These are phyloP conservation scores for Monosporascus sp. DNA, from an alignment of 2,329 filamentous ascomycete genomes.

Conservation along the genomic window DNA sequence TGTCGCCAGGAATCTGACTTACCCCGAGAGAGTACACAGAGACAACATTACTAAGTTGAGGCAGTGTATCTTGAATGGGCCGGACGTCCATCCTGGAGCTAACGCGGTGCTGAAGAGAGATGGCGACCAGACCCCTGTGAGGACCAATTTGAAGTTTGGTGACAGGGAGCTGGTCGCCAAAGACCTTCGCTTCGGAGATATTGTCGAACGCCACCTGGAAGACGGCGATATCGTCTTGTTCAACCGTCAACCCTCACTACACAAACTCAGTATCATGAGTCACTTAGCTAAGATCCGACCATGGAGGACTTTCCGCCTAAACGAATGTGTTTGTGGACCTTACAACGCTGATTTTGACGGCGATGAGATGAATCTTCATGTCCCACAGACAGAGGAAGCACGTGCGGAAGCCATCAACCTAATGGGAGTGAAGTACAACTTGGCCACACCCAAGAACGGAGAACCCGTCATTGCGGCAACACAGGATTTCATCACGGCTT, in stretches of 20 bases:
- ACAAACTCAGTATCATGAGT: constrained; percentile 98
- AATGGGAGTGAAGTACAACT: constrained; percentile 97
- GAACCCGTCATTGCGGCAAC: constrained; percentile 98
- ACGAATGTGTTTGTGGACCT: constrained; percentile 95
- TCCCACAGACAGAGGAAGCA: constrained; percentile 95
- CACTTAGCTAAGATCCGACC: constrained; percentile 90
- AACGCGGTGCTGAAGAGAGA: constrained; percentile 72
- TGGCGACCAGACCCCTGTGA: constrained; percentile 47
- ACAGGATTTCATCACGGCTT: constrained; percentile 96
- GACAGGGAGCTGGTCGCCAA: constrained; percentile 67
- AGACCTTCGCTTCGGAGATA: constrained; percentile 73
- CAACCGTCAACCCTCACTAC: constrained; percentile 94
- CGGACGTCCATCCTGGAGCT: constrained; percentile 78
- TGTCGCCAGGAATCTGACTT: constrained; percentile 95
- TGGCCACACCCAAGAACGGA: constrained; percentile 94
- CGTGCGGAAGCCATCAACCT: constrained; percentile 90
- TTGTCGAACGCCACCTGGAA: constrained; percentile 90
- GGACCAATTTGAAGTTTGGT: constrained; percentile 70
- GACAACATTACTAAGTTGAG: constrained; percentile 82
- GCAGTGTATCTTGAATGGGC: constrained; percentile 68
- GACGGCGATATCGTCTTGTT: constrained; percentile 96
- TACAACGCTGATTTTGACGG: constrained; percentile 99
- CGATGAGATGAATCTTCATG: constrained; percentile 98
- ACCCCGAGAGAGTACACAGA: constrained; percentile 79
- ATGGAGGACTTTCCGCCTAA: constrained; percentile 92